Evolutionary conservation across 2,329 filamentous ascomycete genomes (phyloP), one percentile per base, ranked within the genome.

Genomic region (Aspergillus clavatus): DNA sequence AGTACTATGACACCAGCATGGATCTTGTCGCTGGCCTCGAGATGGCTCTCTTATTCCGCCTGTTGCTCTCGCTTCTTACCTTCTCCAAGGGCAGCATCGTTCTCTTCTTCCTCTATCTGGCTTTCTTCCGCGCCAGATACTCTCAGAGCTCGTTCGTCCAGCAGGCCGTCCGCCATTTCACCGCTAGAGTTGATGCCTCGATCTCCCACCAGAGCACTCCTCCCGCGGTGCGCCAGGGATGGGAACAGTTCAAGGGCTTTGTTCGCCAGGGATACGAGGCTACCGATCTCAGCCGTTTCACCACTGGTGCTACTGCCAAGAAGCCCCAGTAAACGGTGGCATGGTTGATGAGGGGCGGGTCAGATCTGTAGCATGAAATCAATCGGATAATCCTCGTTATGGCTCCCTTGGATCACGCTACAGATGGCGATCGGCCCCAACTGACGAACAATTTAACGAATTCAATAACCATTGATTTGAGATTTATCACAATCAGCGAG

Each of bases 1-100:
- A 89, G 67, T 96, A 97, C 80, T 98, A 98, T 67, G 93, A 98
- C 68, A 74, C 81, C 50, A 95, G 89, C 70, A 98, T 98, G 93
- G 87, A 86, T 46, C 76, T 97, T 50, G 93, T 98, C 24, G 86
- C 91, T 28, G 75, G 78, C 38, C 86, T 98, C 47, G 93, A 98
- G 75, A 88, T 97, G 56, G 72, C 80, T 31, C 82, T 97, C 48
- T 94, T 90, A 84, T 74, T 86, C 70, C 89, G 93, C 62, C 74
- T 98, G 44, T 64, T 94, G 39, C 72, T 89, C 43, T 85, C 87
- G 24, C 88, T 89, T 51, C 72, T 97, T 52, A 76, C 94, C 57
- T 97, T 97, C 81, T 83, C 84, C 73, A 88, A 85, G 68, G 85
- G 89, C 57, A 93, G 88, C 52, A 96, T 91, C 89, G 83, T 96